phyloP scores from a whole-genome alignment of 768 basidiomycete genomes.

The Agaricus sinodeliciosus region DNA sequence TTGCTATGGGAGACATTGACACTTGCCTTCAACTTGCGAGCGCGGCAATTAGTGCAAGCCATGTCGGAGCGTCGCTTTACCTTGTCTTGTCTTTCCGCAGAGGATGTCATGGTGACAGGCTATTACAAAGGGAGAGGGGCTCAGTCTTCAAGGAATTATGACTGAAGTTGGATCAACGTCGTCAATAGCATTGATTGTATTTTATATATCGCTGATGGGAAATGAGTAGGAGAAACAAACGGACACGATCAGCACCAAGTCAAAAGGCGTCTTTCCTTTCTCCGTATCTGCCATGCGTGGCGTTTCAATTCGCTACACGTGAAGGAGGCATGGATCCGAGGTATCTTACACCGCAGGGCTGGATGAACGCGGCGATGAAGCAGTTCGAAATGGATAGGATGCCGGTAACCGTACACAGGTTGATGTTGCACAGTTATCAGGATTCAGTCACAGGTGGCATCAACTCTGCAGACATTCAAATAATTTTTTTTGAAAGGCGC shows the following conservation, averaged over 20 bases:
- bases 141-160: neutral
- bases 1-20: neutral
- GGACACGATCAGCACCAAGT: conserved; percentile 8
- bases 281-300: conserved; percentile 8
- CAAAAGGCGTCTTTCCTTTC: neutral
- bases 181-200: conserved; percentile 6
- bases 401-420: neutral
- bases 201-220: conserved; percentile 11
- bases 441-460: neutral
- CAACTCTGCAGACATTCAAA: neutral
- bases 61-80: conserved; percentile 34
- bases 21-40: conserved; percentile 48
- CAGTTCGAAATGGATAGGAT: neutral
- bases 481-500: neutral
- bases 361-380: neutral
- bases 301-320: conserved; percentile 11
- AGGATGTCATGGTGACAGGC: conserved; percentile 2
- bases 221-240: conserved; percentile 9
- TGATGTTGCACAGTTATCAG: neutral
- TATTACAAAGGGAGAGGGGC: neutral
- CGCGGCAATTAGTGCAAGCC: conserved; percentile 49
- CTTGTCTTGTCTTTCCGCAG: conserved; percentile 9
- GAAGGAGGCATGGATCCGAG: conserved; percentile 10
- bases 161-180: conserved; percentile 7
- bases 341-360: neutral